Conservation (phyloP, 257 asterid genomes). For the Petunia secreta region DNA sequence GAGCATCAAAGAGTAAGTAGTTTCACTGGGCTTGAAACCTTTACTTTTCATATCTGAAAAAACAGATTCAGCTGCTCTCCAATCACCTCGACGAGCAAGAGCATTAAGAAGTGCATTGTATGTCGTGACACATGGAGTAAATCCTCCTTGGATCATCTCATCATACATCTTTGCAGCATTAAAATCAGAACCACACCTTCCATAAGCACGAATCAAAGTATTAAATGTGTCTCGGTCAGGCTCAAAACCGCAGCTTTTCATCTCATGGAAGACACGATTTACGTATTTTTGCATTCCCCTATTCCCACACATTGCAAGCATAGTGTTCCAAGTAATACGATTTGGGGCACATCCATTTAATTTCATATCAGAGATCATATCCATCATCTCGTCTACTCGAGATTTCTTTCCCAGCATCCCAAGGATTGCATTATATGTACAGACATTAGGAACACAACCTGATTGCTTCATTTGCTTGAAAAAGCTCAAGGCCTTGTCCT, state of each 20-base stretch:
- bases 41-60: constrained; percentile 69
- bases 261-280: constrained; percentile 70
- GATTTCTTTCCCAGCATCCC: constrained; percentile 94
- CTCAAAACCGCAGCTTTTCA: constrained; percentile 90
- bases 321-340: constrained; percentile 91
- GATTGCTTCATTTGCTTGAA: constrained; percentile 74
- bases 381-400: constrained; percentile 86
- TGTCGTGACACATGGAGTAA: constrained; percentile 75
- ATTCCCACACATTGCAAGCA: constrained; percentile 85
- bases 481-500: constrained; percentile 70
- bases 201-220: constrained; percentile 84
- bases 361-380: constrained; percentile 74
- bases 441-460: constrained; percentile 92
- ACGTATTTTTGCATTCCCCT: constrained; percentile 82
- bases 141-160: constrained; percentile 87
- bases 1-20: constrained; percentile 79
- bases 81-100: constrained; percentile 83
- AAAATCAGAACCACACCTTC: constrained; percentile 78
- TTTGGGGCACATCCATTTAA: constrained; percentile 76
- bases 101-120: constrained; percentile 91
- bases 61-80: constrained; percentile 73
- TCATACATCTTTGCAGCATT: constrained; percentile 71
- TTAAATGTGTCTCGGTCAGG: constrained; percentile 91
- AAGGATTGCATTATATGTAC: constrained; percentile 84
- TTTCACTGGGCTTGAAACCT: constrained; percentile 86